A percentile compares a stretch with the other conserved stretches of the same genome.
phyloP scores from a whole-genome alignment of 345 rosid species.

The Erucastrum elatum region DNA sequence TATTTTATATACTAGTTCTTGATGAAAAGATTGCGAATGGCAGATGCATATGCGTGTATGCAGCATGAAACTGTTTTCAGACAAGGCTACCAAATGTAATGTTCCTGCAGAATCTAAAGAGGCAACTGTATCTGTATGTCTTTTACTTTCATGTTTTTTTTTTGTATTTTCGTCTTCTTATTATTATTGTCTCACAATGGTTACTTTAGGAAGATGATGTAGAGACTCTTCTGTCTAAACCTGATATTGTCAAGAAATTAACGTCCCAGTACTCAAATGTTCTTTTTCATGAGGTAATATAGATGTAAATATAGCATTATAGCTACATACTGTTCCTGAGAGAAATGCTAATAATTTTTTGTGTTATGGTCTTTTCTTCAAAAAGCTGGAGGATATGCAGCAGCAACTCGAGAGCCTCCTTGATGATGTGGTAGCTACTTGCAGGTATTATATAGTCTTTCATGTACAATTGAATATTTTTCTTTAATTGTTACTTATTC shows the following conservation, averaged over 20 bases:
- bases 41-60: slow-evolving; percentile 25
- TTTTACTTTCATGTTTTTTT: neutral
- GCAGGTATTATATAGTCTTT: slow-evolving; percentile 23
- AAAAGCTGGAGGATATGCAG: slow-evolving; percentile 35
- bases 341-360: neutral
- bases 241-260: slow-evolving; percentile 28
- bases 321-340: neutral
- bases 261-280: slow-evolving; percentile 7
- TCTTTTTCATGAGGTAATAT: slow-evolving; percentile 19
- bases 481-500: slow-evolving; percentile 5
- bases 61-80: slow-evolving; percentile 4
- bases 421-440: slow-evolving; percentile 26
- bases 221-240: slow-evolving; percentile 15
- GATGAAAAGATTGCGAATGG: neutral
- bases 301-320: neutral
- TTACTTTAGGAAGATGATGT: slow-evolving; percentile 21
- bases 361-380: neutral
- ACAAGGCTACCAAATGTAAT: neutral
- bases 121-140: slow-evolving; percentile 6
- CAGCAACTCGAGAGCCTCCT: slow-evolving; percentile 26
- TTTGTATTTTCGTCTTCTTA: neutral
- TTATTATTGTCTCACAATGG: neutral
- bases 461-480: neutral
- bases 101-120: slow-evolving; percentile 5
- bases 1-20: neutral